Evolutionary conservation across 352 stramenopile genomes (phyloP).

Genomic region (Globisporangium parvum): DNA sequence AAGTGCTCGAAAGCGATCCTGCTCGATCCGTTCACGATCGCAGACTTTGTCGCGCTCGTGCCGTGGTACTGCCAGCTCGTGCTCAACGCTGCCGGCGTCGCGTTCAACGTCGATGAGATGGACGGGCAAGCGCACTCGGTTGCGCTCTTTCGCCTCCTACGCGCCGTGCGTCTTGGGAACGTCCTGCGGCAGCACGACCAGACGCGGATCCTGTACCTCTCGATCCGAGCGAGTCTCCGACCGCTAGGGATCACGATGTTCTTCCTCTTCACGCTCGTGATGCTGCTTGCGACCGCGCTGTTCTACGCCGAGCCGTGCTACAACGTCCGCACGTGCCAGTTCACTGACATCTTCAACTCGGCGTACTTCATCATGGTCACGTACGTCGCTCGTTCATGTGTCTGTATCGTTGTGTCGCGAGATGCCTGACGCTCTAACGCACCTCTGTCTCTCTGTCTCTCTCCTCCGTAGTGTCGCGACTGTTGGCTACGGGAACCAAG

Average conservation of each 20-base stretch:
- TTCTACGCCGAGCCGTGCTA: constrained; percentile 78
- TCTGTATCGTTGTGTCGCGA: not conserved
- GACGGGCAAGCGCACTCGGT: constrained; percentile 20
- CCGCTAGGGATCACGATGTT: constrained; percentile 62
- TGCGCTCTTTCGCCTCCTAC: constrained; percentile 41
- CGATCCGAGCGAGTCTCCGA: constrained; percentile 48
- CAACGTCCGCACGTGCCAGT: constrained; percentile 65
- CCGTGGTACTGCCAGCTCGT: constrained; percentile 51
- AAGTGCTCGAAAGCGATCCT: constrained; percentile 25
- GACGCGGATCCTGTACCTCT: constrained; percentile 49
- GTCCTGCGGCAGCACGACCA: constrained; percentile 57
- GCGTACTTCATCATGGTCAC: constrained; percentile 83
- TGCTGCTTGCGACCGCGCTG: constrained; percentile 66
- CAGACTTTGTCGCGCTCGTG: constrained; percentile 48
- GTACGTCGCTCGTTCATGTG: constrained; percentile 27
- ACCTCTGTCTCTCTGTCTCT: constrained; percentile 4
- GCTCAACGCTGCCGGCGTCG: constrained; percentile 1
- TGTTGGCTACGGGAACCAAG: constrained; percentile 67
- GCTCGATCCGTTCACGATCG: constrained; percentile 34
- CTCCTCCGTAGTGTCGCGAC: constrained; percentile 48
- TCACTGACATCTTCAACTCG: constrained; percentile 82
- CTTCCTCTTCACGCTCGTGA: constrained; percentile 71
- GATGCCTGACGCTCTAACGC: not conserved
- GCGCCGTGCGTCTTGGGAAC: constrained; percentile 37
- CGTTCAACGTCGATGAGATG: constrained; percentile 19